Evolutionary conservation across 345 rosid species (phyloP), one percentile per base, ranked within the genome.

Genomic region (Gossypium arboreum): DNA sequence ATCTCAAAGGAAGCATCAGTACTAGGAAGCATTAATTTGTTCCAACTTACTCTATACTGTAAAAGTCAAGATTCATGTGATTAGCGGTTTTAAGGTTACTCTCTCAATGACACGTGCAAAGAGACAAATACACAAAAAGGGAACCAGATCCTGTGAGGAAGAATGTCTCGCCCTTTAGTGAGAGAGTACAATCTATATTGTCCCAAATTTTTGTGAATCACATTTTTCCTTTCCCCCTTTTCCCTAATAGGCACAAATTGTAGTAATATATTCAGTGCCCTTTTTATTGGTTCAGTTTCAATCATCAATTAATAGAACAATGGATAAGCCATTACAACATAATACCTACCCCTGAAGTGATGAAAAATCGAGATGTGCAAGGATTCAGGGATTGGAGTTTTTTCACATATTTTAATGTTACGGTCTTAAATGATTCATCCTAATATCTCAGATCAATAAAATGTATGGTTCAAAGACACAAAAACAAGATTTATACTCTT

Each of bases 31-130:
- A 12, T 6, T 45, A 45, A 44, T 45, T 43, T 44, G 22, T 54
- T 45, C 34, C 54, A 66, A 66, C 55, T 12, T 47, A 22, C 55
- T 12, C 18, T 47, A 13, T 22, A 22, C 12, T 0, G 12, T 67
- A 67, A 67, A 41, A 20, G 18, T 67, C 34, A 12, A 67, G 71
- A 67, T 45, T 67, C 39, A 67, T 6, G 51, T 65, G 17, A 65
- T 67, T 67, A 67, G 39, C 18, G 22, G 39, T 67, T 67, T 22
- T 45, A 67, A 47, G 71, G 27, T 67, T 47, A 47, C 39, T 66
- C 34, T 22, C 34, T 25, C n/a, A 25, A 48, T 43, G 70, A 43
- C 52, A 45, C 2, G 54, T 9, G 29, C 44, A 62, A 16, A 25
- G 39, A 29, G 44, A 66, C n/a, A 45, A 10, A n/a, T 2, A 12